Conservation (phyloP, 2,329 filamentous ascomycete genomes). For the Calcarisporium arbuscula region DNA sequence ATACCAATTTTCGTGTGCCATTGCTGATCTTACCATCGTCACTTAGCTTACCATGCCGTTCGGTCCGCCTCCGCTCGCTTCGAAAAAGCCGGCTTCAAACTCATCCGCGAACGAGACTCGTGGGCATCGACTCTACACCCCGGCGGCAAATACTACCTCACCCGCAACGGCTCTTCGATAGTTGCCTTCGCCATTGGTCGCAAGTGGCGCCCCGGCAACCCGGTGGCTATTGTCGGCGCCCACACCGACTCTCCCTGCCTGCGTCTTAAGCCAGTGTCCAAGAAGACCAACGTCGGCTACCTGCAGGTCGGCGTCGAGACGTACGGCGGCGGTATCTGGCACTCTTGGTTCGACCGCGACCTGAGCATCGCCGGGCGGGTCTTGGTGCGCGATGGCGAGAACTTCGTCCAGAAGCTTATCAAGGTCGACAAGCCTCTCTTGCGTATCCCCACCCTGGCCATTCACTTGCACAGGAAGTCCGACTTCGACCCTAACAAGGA, state of each 20-base stretch:
- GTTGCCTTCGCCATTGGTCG: slow-evolving; percentile 87
- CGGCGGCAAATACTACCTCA: slow-evolving; percentile 94
- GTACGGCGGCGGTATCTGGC: slow-evolving; percentile 95
- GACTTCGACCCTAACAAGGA: slow-evolving; percentile 96
- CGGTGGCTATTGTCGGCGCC: slow-evolving; percentile 87
- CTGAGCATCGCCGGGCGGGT: slow-evolving; percentile 83
- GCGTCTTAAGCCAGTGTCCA: slow-evolving; percentile 89
- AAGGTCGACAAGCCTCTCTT: slow-evolving; percentile 88
- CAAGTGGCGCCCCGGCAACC: slow-evolving; percentile 87
- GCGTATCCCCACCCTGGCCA: slow-evolving; percentile 86
- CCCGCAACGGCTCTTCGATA: slow-evolving; percentile 86
- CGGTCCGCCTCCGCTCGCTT: slow-evolving; percentile 70
- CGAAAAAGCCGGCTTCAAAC: slow-evolving; percentile 75
- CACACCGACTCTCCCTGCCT: slow-evolving; percentile 94
- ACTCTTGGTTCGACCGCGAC: slow-evolving; percentile 97
- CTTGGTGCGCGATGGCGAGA: slow-evolving; percentile 67
- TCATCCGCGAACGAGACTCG: slow-evolving; percentile 83
- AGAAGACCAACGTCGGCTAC: slow-evolving; percentile 79
- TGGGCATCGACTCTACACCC: slow-evolving; percentile 76
- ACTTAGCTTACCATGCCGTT: slow-evolving; percentile 86
- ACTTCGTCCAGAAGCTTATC: slow-evolving; percentile 76
- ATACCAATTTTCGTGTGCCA: background rate
- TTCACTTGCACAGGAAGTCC: slow-evolving; percentile 82
- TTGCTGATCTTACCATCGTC: slow-evolving; percentile 12
- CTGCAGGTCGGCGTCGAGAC: slow-evolving; percentile 94